These are phyloP conservation scores for Dactylellina cionopaga DNA, from an alignment of 2,329 filamentous ascomycete species.

Conservation along the genomic window DNA sequence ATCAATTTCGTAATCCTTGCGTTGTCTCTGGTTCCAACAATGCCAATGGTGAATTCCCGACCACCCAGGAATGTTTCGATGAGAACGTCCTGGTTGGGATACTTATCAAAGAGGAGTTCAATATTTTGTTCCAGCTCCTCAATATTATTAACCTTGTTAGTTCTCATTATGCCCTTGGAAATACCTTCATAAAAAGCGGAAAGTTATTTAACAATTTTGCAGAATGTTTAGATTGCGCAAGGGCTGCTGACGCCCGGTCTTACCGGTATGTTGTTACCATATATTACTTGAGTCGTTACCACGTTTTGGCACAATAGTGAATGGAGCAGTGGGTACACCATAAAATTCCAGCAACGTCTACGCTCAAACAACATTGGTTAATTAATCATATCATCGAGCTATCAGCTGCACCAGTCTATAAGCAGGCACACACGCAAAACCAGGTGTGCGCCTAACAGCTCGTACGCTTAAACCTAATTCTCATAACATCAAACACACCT, in stretches of 20 bases:
- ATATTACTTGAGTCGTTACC: too few species aligned
- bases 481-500: conserved; percentile 34
- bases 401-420: too few species aligned
- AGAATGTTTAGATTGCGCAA: conserved; percentile 1
- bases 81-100: background rate
- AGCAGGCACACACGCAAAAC: too few species aligned
- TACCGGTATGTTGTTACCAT: background rate
- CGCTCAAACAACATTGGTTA: too few species aligned
- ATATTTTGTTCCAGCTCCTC: background rate
- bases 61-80: background rate
- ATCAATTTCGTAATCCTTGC: too few species aligned
- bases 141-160: background rate
- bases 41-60: conserved; percentile 6
- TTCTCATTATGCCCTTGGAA: background rate
- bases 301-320: background rate
- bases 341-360: too few species aligned
- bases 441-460: too few species aligned
- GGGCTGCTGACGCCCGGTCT: background rate
- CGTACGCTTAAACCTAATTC: too few species aligned
- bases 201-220: background rate
- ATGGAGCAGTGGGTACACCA: conserved; percentile 6
- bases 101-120: background rate
- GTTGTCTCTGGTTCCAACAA: background rate
- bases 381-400: too few species aligned
- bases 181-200: conserved; percentile 3